phyloP scores from a whole-genome alignment of 1,139 yeast species.

The Saccharomyces hybrid region DNA sequence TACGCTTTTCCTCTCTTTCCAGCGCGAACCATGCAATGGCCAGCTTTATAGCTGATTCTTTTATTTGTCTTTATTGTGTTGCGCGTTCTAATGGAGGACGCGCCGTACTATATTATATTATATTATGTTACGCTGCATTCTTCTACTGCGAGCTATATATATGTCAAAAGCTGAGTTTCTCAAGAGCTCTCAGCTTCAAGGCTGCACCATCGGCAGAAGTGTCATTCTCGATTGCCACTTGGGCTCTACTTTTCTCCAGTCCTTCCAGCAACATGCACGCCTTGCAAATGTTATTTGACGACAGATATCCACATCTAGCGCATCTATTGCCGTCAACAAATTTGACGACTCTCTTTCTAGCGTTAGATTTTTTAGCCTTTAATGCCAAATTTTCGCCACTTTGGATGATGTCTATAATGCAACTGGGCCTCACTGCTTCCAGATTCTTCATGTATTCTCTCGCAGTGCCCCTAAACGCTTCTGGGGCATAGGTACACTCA shows the following conservation, averaged over 20 bases:
- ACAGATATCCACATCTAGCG: conserved; percentile 83
- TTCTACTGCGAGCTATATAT: no score
- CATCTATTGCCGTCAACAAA: conserved; percentile 63
- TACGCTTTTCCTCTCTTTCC: background rate
- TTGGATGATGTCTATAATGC: conserved; percentile 88
- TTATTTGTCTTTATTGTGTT: background rate
- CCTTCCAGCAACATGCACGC: conserved; percentile 89
- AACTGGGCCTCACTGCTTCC: conserved; percentile 85
- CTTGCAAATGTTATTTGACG: conserved; percentile 82
- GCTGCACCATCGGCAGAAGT: conserved; percentile 58
- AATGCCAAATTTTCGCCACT: conserved; percentile 84
- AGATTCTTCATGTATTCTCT: conserved; percentile 82
- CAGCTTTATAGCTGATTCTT: background rate
- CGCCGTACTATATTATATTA: background rate
- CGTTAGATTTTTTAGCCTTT: conserved; percentile 43
- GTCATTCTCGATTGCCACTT: conserved; percentile 46
- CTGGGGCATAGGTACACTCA: conserved; percentile 97
- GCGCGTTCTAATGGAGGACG: background rate
- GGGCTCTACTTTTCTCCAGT: conserved; percentile 66
- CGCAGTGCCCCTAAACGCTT: conserved; percentile 96
- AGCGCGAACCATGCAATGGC: background rate
- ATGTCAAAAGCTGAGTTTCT: conserved; percentile 48
- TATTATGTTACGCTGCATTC: no score
- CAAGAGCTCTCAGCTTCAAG: conserved; percentile 54
- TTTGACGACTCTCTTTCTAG: conserved; percentile 9